Evolutionary conservation across 2,329 filamentous ascomycete genomes (phyloP), one percentile per base, ranked within the genome.

Genomic region (Cladosporium oxysporum): DNA sequence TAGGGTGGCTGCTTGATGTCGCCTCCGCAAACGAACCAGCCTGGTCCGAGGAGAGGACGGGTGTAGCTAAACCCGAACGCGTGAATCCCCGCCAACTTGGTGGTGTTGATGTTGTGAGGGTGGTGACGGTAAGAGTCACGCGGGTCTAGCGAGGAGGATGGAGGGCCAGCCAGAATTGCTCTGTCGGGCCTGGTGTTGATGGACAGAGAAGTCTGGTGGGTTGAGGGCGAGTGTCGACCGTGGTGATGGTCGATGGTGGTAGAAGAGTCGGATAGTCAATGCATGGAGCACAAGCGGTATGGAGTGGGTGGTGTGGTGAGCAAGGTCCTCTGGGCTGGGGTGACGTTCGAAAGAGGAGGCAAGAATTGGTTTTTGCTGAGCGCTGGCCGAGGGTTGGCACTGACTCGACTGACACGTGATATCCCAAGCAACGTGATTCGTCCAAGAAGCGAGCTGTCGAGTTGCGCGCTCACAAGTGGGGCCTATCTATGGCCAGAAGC

Each of bases 21-120:
- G 84, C 93, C 91, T 90, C 94, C 93, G 85, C 89, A 89, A 81
- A 94, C 94, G 88, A 96, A 93, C 93, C 93, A 92, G 85, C 89
- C 89, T 82, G 93, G 94, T 85, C 92, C 92, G 80, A 94, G 90
- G 84, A 96, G 91, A 87, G 92, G 93, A 85, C 90, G 90, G 79
- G 90, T 85, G 83, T 90, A 90, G 80, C 88, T 90, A 80, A 91
- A 87, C 83, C 86, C 82, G 81, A 85, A 80, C 82, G 85, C 84
- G 82, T 85, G 87, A 88, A 88, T 84, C 86, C 90, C 91, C 92
- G 92, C 92, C 92, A 96, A 96, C 88, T 96, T 96, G 92, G 88
- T 90, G 88, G 87, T 87, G 81, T 85, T 78, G 74, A 69, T 37
- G 31, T 53, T 31, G 37, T 65, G 21, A 37, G 55, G 49, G 55